Conservation (phyloP, 2,329 filamentous ascomycete genomes). For the Tolypocladium capitatum region DNA sequence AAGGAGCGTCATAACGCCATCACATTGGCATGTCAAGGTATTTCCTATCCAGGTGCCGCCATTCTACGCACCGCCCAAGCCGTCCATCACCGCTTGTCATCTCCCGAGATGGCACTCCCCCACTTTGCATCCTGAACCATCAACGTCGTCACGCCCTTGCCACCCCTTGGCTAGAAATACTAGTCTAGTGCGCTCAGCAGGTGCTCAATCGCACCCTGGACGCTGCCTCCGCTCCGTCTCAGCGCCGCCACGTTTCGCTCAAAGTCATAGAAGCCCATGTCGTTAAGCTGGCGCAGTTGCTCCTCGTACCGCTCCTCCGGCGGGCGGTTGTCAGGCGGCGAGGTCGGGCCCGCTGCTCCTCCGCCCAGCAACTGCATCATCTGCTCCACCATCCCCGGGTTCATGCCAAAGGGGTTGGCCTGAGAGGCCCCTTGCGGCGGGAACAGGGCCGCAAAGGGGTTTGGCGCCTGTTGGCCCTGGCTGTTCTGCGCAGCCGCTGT, state of each 20-base stretch:
- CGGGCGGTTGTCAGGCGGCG: constrained; percentile 68
- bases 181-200: constrained; percentile 33
- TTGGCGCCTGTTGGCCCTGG: constrained; percentile 30
- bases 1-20: not conserved
- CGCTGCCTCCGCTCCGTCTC: constrained; percentile 78
- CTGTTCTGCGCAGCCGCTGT: constrained; percentile 11
- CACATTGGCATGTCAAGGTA: constrained; percentile 1
- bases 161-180: not conserved
- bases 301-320: constrained; percentile 88
- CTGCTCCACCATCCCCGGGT: constrained; percentile 42
- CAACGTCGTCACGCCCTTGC: not conserved
- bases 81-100: not conserved
- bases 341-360: constrained; percentile 24
- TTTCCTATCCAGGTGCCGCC: not conserved
- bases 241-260: constrained; percentile 83
- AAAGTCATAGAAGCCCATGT: constrained; percentile 98
- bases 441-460: constrained; percentile 59
- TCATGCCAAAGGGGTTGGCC: constrained; percentile 31
- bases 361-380: constrained; percentile 35
- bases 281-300: constrained; percentile 85
- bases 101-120: not conserved
- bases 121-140: not conserved
- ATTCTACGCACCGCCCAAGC: not conserved
- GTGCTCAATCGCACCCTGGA: constrained; percentile 80
- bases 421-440: constrained; percentile 15